Base-by-base conservation (phyloP, 2,329 filamentous ascomycete species). In the Cercospora citrullina region DNA sequence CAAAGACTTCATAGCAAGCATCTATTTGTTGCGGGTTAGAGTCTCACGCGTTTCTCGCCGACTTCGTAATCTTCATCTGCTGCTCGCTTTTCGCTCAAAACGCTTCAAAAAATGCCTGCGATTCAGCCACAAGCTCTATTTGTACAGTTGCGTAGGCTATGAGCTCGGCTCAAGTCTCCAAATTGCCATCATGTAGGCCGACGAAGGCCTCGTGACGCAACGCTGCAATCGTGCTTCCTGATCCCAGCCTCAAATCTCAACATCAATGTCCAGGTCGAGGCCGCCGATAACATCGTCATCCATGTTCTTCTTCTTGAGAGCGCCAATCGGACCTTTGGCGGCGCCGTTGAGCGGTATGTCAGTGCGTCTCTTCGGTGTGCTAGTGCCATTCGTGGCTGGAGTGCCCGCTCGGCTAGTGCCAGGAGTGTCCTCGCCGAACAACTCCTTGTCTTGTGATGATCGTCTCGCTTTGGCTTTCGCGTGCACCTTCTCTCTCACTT, bases 211-310 rank as follows among this genome's bases (percentile, higher is more conserved):
- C 21, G 21, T 23, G 21, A 14, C 18, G 9, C 45, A 23, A 51
- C 18, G 21, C 21, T 10, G 18, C 45, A 51, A 51, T 51, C 45
- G n/a, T 51, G 45, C n/a, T 10, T 53, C 12, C n/a, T 57, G 48
- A 23, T 36, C 2, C 6, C 7, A 58, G 48, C 28, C 48, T 81
- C 76, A 92, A 73, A 96, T 92, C 73, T 96, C 93, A 74, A 97
- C 89, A 74, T 98, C 94, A 77, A 98, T 93, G 30, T 93, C 94
- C 74, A 98, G 82, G 78, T 98, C 95, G 83, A 98, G 83, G 28
- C 89, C 87, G 1, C 91, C 93, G 79, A 98, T 94, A 65, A 97
- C 91, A 76, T 98, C 95, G 77, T 98, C 95, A 70, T 97, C 94
- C 84, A 91, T 90, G 66, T 93, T 87, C 80, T 91, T 86, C 73